Conservation (phyloP, 2,329 filamentous ascomycete species). For the Colletotrichum destructivum region DNA sequence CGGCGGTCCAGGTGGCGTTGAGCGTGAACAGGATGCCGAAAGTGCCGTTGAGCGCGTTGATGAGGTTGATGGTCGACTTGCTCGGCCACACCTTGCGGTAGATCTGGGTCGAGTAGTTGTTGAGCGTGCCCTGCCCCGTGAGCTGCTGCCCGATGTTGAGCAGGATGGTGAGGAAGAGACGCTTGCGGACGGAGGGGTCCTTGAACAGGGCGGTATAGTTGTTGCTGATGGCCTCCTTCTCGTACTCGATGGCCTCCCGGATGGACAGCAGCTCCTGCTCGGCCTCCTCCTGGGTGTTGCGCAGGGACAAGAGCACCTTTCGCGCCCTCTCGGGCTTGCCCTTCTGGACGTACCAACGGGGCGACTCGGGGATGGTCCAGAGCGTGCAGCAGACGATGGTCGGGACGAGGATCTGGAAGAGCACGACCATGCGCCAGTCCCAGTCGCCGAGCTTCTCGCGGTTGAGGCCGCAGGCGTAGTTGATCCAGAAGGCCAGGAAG, state of each 20-base stretch:
- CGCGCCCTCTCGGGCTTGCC: slow-evolving; percentile 73
- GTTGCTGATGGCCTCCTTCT: slow-evolving; percentile 75
- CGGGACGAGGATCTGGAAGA: slow-evolving; percentile 80
- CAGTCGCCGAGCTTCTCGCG: slow-evolving; percentile 72
- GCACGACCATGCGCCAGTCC: slow-evolving; percentile 81
- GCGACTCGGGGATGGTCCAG: slow-evolving; percentile 77
- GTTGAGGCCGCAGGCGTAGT: slow-evolving; percentile 71
- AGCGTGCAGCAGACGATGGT: slow-evolving; percentile 72
- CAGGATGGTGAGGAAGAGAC: slow-evolving; percentile 74
- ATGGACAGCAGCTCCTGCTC: slow-evolving; percentile 77
- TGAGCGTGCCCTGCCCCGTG: slow-evolving; percentile 48
- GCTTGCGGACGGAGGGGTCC: slow-evolving; percentile 77
- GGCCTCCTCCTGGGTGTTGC: slow-evolving; percentile 75
- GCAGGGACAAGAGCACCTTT: slow-evolving; percentile 69
- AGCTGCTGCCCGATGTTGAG: slow-evolving; percentile 79
- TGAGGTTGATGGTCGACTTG: slow-evolving; percentile 71
- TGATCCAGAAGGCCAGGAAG: slow-evolving; percentile 73
- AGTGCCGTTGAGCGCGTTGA: slow-evolving; percentile 78
- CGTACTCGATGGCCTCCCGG: slow-evolving; percentile 78
- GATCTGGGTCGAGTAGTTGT: slow-evolving; percentile 69
- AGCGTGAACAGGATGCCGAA: slow-evolving; percentile 78
- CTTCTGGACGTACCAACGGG: slow-evolving; percentile 77
- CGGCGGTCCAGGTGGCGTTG: slow-evolving; percentile 78
- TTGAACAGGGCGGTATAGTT: slow-evolving; percentile 78
- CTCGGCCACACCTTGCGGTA: slow-evolving; percentile 78